A percentile compares a stretch with the other conserved stretches of the same genome.
phyloP scores from a whole-genome alignment of 1,284 basidiomycete species.

The Wallemia ichthyophaga region DNA sequence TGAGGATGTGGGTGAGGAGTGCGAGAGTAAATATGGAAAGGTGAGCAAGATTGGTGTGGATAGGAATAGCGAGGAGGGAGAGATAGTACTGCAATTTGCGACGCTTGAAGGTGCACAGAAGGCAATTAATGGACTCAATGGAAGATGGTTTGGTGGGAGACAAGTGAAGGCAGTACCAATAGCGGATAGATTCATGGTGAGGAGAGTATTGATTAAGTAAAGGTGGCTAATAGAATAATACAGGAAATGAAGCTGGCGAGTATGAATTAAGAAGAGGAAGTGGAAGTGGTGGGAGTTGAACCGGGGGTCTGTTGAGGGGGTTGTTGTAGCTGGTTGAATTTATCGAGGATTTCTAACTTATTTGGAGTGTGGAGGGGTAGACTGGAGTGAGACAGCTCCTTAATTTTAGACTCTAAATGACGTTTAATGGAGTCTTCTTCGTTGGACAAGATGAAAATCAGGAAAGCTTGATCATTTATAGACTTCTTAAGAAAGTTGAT shows the following conservation, averaged over 20 bases:
- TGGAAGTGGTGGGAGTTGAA: too few relatives aligned
- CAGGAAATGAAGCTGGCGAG: background rate
- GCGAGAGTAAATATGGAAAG: conserved; percentile 61
- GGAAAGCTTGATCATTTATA: too few relatives aligned
- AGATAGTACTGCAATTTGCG: conserved; percentile 85
- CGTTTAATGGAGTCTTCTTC: too few relatives aligned
- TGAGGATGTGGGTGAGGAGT: conserved; percentile 84
- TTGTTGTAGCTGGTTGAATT: too few relatives aligned
- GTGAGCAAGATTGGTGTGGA: conserved; percentile 74
- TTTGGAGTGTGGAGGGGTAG: too few relatives aligned
- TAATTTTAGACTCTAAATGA: too few relatives aligned
- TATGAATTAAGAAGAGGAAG: too few relatives aligned
- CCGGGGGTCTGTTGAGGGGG: too few relatives aligned
- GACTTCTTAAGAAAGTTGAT: too few relatives aligned
- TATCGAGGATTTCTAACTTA: too few relatives aligned
- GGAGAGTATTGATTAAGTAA: background rate
- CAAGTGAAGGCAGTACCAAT: conserved; percentile 35
- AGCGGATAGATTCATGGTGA: conserved; percentile 6
- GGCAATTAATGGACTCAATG: conserved; percentile 64
- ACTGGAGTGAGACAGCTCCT: too few relatives aligned
- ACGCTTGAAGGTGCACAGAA: conserved; percentile 44
- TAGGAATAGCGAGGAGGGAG: conserved; percentile 85
- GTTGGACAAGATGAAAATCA: too few relatives aligned
- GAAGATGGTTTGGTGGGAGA: conserved; percentile 79
- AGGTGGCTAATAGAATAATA: background rate